Base-by-base conservation (phyloP, 139 green algal species). In the Ostreobium quekettii region DNA sequence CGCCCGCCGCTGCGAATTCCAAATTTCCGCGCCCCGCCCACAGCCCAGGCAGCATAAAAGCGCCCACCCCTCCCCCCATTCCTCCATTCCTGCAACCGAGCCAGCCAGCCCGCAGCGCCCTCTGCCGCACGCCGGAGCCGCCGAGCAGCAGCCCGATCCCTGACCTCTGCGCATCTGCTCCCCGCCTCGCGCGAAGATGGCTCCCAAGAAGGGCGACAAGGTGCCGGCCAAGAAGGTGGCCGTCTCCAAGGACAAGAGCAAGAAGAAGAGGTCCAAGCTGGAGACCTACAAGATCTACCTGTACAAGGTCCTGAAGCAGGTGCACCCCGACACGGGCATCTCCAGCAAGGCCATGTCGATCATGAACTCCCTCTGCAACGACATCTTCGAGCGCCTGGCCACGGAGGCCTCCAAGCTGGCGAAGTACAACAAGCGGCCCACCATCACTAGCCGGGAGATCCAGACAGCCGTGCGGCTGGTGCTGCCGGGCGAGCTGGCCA, bases 331-430 rank as follows among this genome's bases (percentile, higher is more conserved):
- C 79, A 96, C 90, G 31, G 87, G 87, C 66, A 95, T 97, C 78
- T 89, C 77, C 76, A 89, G 77, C 76, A 95, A 95, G 85, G 90
- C 90, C 57, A 96, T 96, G 87, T 89, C 77, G 48, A 95, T 96
- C 82, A 92, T 95, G 80, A 96, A 96, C 87, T 92, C 82, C 35
- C 96, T 96, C 84, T 93, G 93, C 76, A 95, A 95, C 74, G 75
- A 78, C 71, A 86, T 89, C 61, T 93, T 93, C 60, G 86, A 95
- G 80, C 91, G 90, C 82, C 87, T 93, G 39, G 88, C 86, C 70
- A 82, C 77, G 48, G 84, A 93, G 82, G 80, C 87, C 19, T 67
- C 77, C 76, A 58, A 80, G 78, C 58, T 87, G 85, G 74, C 78
- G 3, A 72, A 77, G 82, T 91, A 88, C 76, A 91, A 88, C 88